Conservation (phyloP, 116 monocot genomes). For the Papilionanthe hybrid region DNA sequence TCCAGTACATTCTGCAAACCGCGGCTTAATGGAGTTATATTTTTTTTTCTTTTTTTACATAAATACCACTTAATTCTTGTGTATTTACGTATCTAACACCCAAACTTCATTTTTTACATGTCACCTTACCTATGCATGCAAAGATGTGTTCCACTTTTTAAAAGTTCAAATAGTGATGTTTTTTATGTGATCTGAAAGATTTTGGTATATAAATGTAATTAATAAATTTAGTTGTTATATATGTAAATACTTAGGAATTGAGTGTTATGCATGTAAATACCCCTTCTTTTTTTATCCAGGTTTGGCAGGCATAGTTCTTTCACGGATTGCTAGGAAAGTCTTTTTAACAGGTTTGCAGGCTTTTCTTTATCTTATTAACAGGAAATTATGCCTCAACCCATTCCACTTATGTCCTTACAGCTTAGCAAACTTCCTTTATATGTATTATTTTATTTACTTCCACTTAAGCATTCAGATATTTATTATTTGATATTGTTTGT, state of each 20-base stretch:
- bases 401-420: not conserved
- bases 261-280: no score
- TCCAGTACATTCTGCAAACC: not conserved
- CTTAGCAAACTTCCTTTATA: not conserved
- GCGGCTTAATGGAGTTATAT: not conserved
- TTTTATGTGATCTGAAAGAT: no score
- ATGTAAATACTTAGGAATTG: no score
- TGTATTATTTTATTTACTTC: not conserved
- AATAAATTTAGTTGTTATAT: no score
- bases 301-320: conserved; percentile 62
- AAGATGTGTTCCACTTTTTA: no score
- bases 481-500: not conserved
- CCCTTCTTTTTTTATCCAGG: conserved; percentile 26
- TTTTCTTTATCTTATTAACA: not conserved
- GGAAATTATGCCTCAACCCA: not conserved
- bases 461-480: not conserved
- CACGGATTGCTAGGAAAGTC: conserved; percentile 53
- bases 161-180: no score
- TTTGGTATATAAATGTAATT: no score
- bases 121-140: no score
- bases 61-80: no score
- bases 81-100: no score
- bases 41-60: conserved; percentile 4
- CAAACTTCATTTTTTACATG: no score
- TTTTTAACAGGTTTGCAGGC: conserved; percentile 66